Base-by-base conservation (phyloP, 176 grass and related monocot genomes). In the Paspalum notatum region DNA sequence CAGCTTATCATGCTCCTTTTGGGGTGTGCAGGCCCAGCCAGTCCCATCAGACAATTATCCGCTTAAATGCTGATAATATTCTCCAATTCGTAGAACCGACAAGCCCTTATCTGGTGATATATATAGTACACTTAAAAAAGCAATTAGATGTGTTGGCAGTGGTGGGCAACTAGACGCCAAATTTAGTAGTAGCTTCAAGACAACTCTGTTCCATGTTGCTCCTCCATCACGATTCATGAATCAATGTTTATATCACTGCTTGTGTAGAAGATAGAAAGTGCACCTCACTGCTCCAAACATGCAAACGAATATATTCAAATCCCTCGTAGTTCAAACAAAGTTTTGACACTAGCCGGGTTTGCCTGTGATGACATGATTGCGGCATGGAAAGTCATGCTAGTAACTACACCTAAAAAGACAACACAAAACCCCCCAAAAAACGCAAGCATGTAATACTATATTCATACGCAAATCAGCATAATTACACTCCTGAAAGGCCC, bases 1-100 rank as follows among this genome's bases (percentile, higher is more conserved):
- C 67, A 61, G 32, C n/a, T 40, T 65, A 53, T 74, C 46, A 51
- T 54, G 32, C 38, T 14, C 63, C 13, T 32, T 49, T 59, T 71
- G 5, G 56, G 43, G 8, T 32, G 49, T 17, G 76, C 16, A 44
- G 69, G 80, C 13, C 14, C 58, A 49, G n/a, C 21, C 12, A 21
- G 7, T 64, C 80, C 26, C 69, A 51, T 63, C 69, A 49, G n/a
- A 37, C 43, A 42, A 82, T 64, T 82, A 64, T 82, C 80, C 26
- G 22, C 69, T 40, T 50, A 17, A 1, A 62, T 42, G 20, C 51
- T 42, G 48, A 40, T 41, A 72, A 2, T 73, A 62, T 24, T 62
- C 67, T 71, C 25, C 12, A 51, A 82, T 52, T n/a, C 8, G 5
- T 38, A 72, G 26, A 73, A 53, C 69, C 45, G 58, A 27, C 58